Evolutionary conservation across 768 basidiomycete genomes (phyloP), one percentile per base, ranked within the genome.

Genomic region (Suillus variegatus): DNA sequence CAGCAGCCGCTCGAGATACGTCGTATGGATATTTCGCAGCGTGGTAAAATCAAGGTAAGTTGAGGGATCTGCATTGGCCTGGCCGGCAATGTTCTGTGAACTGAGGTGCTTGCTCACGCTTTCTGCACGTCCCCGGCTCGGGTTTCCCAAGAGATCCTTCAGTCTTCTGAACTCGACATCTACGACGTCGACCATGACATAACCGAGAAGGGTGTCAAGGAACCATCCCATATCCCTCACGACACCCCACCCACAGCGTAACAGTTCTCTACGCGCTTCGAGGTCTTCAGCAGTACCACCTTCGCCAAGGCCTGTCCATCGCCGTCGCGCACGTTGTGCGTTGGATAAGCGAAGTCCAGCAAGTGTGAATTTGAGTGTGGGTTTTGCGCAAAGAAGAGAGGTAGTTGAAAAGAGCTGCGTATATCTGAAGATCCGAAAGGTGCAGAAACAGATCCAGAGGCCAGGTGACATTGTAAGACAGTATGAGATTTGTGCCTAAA

Each of bases 201-300:
- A 96, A 12, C 88, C 88, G 63, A 93, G 78, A 3, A 97, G 72
- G 35, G 88, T 88, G 74, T 95, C 94, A 64, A 97, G 80, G 73
- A 95, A 96, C 93, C 94, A 96, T 49, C 88, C 85, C 94, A 96
- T 95, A 71, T 91, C 88, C 71, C 93, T 80, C 9, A 95, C 90
- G 38, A 91, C 85, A 1, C 93, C 93, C 95, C 95, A 97, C 2
- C 91, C 90, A 66, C 88, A 89, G 65, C 94, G 82, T 64, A 93
- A 79, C 22, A 94, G 82, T 60, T 81, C 81, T 65, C 85, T 83
- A 46, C 93, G 85, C 13, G 82, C 82, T 51, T 88, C 84, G 46
- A 87, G 77, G 69, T 93, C 93, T 69, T 90, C 90, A 0, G 74
- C 79, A 5, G 90, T 93, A 3, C 94, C 94, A 10, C 95, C 95